Evolutionary conservation across 306 rosid genomes (phyloP).

Genomic region (Carpinus fangiana): DNA sequence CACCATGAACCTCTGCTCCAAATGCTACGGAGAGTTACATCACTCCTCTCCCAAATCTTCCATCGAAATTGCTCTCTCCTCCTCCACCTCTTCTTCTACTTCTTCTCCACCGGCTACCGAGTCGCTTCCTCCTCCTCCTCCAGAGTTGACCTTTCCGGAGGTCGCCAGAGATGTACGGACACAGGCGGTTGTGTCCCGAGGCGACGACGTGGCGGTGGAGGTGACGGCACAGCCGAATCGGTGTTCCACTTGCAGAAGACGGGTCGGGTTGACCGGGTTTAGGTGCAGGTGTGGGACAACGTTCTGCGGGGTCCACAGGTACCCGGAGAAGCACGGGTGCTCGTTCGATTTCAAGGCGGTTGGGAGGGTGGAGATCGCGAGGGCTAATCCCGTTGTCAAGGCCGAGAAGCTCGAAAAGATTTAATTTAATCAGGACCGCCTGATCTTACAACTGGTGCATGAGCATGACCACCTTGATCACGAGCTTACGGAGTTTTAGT

Average conservation of each 20-base stretch:
- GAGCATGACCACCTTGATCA: background rate
- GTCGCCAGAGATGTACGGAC: slow-evolving; percentile 18
- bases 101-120: slow-evolving; percentile 2
- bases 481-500: too few relatives aligned
- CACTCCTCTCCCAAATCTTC: slow-evolving; percentile 78
- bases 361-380: slow-evolving; percentile 82
- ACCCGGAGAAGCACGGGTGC: slow-evolving; percentile 88
- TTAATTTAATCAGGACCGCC: slow-evolving; percentile 30
- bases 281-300: slow-evolving; percentile 77
- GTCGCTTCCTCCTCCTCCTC: slow-evolving; percentile 27
- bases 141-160: slow-evolving; percentile 16
- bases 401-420: slow-evolving; percentile 76
- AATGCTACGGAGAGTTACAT: slow-evolving; percentile 69
- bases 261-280: slow-evolving; percentile 83
- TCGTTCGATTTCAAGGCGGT: slow-evolving; percentile 73
- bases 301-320: slow-evolving; percentile 85
- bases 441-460: background rate
- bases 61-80: slow-evolving; percentile 60
- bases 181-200: background rate
- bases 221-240: slow-evolving; percentile 44
- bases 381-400: slow-evolving; percentile 77
- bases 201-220: background rate
- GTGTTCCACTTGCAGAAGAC: slow-evolving; percentile 69
- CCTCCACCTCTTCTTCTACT: slow-evolving; percentile 35
- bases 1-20: slow-evolving; percentile 91